Base-by-base conservation (phyloP, 305 asterid species). In the Plantago coronopus region DNA sequence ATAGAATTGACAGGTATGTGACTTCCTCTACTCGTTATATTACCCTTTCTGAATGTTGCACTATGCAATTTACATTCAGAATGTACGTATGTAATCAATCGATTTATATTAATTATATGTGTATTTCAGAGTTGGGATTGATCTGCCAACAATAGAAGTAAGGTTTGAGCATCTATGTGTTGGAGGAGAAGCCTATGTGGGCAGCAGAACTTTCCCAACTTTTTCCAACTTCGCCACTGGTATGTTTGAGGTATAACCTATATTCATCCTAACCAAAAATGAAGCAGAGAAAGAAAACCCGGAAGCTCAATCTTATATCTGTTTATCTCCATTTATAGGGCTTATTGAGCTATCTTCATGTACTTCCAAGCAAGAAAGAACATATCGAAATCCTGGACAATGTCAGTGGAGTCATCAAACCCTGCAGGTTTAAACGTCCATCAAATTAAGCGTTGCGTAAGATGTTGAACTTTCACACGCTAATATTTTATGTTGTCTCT, bases 91-190 rank as follows among this genome's bases (percentile, higher is more conserved):
- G 9, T 2, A 11, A 18, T 48, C 43, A 19, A 37, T 46, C 17
- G 27, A 22, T 44, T 25, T 49, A 47, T 0, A 18, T 55, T 34
- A 1, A 10, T 49, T 42, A 7, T 54, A 0, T 70, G n/a, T n/a
- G n/a, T n/a, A n/a, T n/a, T n/a, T n/a, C n/a, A 87, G 95, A 61
- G 95, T 87, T 60, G 95, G 88, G 18, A 74, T 87, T 14, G 81
- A 77, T 15, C 45, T 84, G 19, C 90, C 94, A 0, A 78, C 85
- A 1, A 76, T 87, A 23, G 94, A 87, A 72, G 90, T 87, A 16
- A 72, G 86, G 48, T 87, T 76, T 50, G 85, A 87, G 65, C 54
- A 78, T 21, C 65, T 87, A 17, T 77, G 61, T 16, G 68, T 87
- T n/a, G 90, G 75, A 22, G 80, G 83, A 53, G 83, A 84, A 67